Conservation (phyloP, 208 protist genomes). For the Acanthamoeba rhysodes region DNA sequence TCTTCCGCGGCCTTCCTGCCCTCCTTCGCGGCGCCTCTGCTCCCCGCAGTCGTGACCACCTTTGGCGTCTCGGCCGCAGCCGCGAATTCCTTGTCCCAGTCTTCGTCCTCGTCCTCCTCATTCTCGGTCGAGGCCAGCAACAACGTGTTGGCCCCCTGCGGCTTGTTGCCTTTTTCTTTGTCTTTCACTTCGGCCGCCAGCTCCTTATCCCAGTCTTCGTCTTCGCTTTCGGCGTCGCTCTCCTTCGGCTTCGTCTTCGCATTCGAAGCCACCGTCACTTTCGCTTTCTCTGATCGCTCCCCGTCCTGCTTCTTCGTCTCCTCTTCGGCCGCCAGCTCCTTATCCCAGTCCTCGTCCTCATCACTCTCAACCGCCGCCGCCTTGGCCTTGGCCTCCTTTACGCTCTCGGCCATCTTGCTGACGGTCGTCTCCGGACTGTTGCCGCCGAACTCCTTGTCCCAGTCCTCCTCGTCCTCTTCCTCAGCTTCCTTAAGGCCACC, state of each 20-base stretch:
- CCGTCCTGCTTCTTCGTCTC: background rate
- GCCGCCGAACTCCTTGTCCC: slow-evolving; percentile 15
- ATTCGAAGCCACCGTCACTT: background rate
- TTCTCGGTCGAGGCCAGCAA: background rate
- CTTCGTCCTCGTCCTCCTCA: slow-evolving; percentile 44
- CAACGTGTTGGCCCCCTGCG: background rate
- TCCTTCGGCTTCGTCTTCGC: background rate
- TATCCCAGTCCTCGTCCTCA: slow-evolving; percentile 22
- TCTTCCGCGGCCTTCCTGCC: background rate
- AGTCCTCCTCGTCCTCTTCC: slow-evolving; percentile 43
- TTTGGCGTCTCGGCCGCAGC: background rate
- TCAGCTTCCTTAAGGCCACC: background rate
- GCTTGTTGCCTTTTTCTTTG: background rate
- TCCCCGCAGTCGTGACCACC: background rate
- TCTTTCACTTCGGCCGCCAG: background rate
- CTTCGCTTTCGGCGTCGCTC: background rate
- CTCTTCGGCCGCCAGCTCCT: background rate
- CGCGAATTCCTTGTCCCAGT: slow-evolving; percentile 55
- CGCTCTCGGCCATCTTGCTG: background rate
- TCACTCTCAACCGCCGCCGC: slow-evolving; percentile 25
- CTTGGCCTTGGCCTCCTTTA: background rate
- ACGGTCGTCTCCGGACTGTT: background rate
- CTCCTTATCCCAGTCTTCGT: background rate
- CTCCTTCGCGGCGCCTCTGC: background rate
- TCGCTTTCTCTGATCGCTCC: too few species aligned